phyloP scores from a whole-genome alignment of 2,329 filamentous ascomycete species.

The Xylariaceae sp. region DNA sequence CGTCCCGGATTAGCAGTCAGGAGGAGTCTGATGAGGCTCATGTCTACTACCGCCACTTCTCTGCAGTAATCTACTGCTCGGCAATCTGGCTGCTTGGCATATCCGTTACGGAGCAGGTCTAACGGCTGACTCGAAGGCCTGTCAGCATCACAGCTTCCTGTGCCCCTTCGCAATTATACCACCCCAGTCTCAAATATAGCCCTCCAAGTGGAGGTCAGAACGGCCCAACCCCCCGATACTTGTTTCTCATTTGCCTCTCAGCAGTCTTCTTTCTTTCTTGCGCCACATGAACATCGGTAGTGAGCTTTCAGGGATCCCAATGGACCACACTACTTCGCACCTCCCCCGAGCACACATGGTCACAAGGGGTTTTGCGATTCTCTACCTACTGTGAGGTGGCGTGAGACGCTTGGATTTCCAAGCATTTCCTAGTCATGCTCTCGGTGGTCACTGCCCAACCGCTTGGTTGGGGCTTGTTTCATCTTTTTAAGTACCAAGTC shows the following conservation, averaged over 20 bases:
- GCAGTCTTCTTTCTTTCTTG: constrained; percentile 22
- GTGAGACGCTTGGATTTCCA: constrained; percentile 30
- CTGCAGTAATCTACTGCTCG: constrained; percentile 23
- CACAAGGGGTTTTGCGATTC: constrained; percentile 28
- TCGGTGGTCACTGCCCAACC: constrained; percentile 33
- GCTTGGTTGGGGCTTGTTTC: constrained; percentile 44
- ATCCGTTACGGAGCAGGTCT: no score
- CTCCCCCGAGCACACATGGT: constrained; percentile 20
- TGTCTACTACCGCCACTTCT: no score
- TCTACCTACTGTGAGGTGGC: constrained; percentile 26
- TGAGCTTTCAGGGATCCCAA: constrained; percentile 24
- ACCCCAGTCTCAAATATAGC: constrained; percentile 32
- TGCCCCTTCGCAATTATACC: constrained; percentile 32
- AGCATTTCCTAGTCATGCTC: constrained; percentile 37
- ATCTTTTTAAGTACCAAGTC: no score
- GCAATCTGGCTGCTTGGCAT: constrained; percentile 30
- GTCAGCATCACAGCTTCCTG: constrained; percentile 31
- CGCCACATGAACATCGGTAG: constrained; percentile 26
- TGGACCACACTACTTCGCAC: constrained; percentile 24
- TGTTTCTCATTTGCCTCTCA: constrained; percentile 27
- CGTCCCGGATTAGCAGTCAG: no score
- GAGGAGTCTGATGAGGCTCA: no score
- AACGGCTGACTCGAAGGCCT: constrained; percentile 35
- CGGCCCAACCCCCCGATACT: constrained; percentile 26
- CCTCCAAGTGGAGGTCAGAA: constrained; percentile 32